Evolutionary conservation across 164 flowering plant species (phyloP).

Genomic region (Litsea cubeba): DNA sequence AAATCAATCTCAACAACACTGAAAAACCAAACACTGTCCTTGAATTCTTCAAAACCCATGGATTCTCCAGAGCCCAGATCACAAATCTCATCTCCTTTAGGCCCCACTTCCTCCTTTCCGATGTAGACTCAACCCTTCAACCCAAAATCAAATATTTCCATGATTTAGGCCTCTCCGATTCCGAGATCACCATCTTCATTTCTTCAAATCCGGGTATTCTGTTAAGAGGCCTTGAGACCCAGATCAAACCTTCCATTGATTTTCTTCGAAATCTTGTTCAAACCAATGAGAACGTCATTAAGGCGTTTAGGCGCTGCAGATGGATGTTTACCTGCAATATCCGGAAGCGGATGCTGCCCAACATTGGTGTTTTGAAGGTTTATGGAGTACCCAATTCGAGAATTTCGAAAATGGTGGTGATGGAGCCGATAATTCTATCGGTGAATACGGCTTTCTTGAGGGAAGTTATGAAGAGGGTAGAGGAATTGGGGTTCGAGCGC

Average conservation of each 20-base stretch:
- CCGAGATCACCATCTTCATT: constrained; percentile 3
- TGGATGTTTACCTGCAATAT: background rate
- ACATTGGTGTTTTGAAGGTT: constrained; percentile 5
- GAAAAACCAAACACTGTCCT: constrained; percentile 1
- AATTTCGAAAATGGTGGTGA: background rate
- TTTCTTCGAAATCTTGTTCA: constrained; percentile 1
- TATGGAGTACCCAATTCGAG: background rate
- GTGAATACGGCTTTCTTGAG: background rate
- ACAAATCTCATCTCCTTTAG: background rate
- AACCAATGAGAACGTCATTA: constrained; percentile 4
- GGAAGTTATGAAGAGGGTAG: background rate
- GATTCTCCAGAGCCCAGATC: background rate
- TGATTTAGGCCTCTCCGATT: constrained; percentile 10
- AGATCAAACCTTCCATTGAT: background rate
- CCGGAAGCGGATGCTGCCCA: background rate
- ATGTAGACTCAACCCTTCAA: constrained; percentile 6
- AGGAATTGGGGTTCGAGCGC: constrained; percentile 3
- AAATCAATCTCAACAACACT: background rate
- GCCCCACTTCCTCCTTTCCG: constrained; percentile 1
- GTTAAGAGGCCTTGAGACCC: background rate
- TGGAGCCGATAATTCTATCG: constrained; percentile 1
- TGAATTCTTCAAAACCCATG: background rate
- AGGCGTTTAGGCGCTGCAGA: constrained; percentile 1
- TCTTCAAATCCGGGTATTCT: background rate
- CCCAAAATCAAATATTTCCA: constrained; percentile 12